Evolutionary conservation across 208 protist species (phyloP).

Genomic region (Wallacemonas sp.): DNA sequence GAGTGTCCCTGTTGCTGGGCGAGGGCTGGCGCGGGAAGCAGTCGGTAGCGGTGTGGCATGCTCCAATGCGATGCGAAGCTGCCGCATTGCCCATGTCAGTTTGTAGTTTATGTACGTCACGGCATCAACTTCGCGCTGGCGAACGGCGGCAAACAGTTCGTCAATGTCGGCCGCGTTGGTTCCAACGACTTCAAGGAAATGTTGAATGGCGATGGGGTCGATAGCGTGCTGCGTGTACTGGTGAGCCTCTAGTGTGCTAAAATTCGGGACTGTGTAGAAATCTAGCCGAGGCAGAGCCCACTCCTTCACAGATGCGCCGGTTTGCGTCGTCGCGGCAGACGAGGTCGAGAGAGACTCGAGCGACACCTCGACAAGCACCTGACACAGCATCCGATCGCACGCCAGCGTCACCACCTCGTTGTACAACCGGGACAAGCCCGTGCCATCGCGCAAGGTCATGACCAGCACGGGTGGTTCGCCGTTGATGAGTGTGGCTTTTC

Average conservation of each 20-base stretch:
- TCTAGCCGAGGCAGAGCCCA: conserved; percentile 63
- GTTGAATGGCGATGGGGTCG: conserved; percentile 55
- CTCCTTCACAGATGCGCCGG: conserved; percentile 27
- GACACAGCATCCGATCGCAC: conserved; percentile 73
- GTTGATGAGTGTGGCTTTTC: conserved; percentile 61
- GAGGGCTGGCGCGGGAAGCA: not conserved
- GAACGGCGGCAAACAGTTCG: conserved; percentile 71
- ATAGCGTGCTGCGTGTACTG: conserved; percentile 78
- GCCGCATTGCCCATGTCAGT: conserved; percentile 76
- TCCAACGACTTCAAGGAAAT: conserved; percentile 77
- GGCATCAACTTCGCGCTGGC: conserved; percentile 48
- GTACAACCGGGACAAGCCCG: conserved; percentile 67
- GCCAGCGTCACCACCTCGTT: conserved; percentile 72
- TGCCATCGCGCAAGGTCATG: conserved; percentile 77
- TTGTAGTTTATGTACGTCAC: conserved; percentile 66
- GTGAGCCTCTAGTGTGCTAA: conserved; percentile 59
- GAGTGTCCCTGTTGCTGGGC: not conserved
- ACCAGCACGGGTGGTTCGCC: conserved; percentile 72
- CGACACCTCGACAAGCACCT: conserved; percentile 76
- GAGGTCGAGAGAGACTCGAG: conserved; percentile 64
- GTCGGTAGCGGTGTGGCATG: conserved; percentile 7
- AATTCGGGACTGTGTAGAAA: conserved; percentile 78
- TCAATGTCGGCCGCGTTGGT: conserved; percentile 83
- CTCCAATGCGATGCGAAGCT: conserved; percentile 44
- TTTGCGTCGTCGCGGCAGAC: conserved; percentile 36